These are phyloP conservation scores for Pistacia integerrima DNA, from an alignment of 345 rosid species.

Conservation along the genomic window DNA sequence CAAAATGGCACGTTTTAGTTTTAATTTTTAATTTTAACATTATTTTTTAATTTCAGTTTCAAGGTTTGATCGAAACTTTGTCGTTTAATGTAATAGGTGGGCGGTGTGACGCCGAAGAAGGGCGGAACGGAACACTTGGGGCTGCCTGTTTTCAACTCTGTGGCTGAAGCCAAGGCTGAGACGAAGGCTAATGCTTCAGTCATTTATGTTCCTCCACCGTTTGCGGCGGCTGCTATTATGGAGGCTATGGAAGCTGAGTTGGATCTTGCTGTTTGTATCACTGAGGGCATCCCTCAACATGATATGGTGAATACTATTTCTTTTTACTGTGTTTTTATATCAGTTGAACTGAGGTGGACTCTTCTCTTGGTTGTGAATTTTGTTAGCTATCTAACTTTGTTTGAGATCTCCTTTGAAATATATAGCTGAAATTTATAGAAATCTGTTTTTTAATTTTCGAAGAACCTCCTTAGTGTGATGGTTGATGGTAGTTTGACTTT, in stretches of 20 bases:
- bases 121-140: conserved; percentile 98
- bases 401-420: too few species aligned
- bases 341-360: neutral
- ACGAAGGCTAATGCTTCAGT: conserved; percentile 96
- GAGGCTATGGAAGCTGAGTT: conserved; percentile 91
- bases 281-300: conserved; percentile 96
- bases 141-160: conserved; percentile 87
- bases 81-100: conserved; percentile 52
- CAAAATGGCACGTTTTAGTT: conserved; percentile 62
- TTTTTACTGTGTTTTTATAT: neutral
- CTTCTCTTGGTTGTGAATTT: too few species aligned
- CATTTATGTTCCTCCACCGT: conserved; percentile 93
- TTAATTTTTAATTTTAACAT: neutral
- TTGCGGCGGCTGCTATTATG: conserved; percentile 97
- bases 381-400: too few species aligned
- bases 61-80: neutral
- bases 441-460: too few species aligned
- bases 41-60: neutral
- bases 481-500: too few species aligned
- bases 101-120: conserved; percentile 97
- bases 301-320: conserved; percentile 66
- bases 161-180: conserved; percentile 96
- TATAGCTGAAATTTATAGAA: too few species aligned
- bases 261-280: conserved; percentile 89
- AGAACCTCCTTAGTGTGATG: too few species aligned